Evolutionary conservation across 2,329 filamentous ascomycete species (phyloP), one percentile per base, ranked within the genome.

Genomic region (Monilinia aucupariae): DNA sequence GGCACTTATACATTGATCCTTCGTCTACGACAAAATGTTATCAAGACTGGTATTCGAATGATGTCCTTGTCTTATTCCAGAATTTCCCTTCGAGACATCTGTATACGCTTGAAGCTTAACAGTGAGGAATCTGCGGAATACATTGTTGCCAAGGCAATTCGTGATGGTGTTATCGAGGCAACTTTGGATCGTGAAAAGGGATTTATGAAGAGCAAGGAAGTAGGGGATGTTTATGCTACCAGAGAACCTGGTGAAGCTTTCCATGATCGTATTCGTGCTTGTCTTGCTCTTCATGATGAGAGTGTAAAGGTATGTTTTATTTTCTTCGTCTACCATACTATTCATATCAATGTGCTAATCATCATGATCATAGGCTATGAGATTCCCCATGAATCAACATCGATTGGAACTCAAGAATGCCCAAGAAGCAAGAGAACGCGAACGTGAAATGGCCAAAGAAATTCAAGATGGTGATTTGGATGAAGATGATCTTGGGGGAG

Each of bases 341-440:
- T 45, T 27, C n/a, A n/a, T n/a, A n/a, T n/a, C 8, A 39, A 39
- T 27, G 52, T 48, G 20, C 56, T 66, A 58, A 66, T 27, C n/a
- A 8, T 15, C 48, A 51, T 25, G 20, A 34, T 3, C 8, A 45
- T 53, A 93, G 90, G 93, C 94, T 32, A 99, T 99, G 94, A 87
- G 94, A 62, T 99, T 97, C 78, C 94, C 94, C 2, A 97, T 97
- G 93, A 97, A 99, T 80, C 94, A 97, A 77, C 94, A 99, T 78
- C 86, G 94, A 22, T 82, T 97, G 62, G 94, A 99, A 78, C 83
- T 99, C 62, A 97, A 97, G 84, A 97, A 96, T 72, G 94, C 94
- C 0, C 93, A 97, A 77, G 96, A 99, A 78, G 94, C 94, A n/a
- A 85, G 94, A 58, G 94, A 99, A 76, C 85, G 94, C 25, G 94